Evolutionary conservation across 257 asterid genomes (phyloP), one percentile per base, ranked within the genome.

Genomic region (Cordia subcordata): DNA sequence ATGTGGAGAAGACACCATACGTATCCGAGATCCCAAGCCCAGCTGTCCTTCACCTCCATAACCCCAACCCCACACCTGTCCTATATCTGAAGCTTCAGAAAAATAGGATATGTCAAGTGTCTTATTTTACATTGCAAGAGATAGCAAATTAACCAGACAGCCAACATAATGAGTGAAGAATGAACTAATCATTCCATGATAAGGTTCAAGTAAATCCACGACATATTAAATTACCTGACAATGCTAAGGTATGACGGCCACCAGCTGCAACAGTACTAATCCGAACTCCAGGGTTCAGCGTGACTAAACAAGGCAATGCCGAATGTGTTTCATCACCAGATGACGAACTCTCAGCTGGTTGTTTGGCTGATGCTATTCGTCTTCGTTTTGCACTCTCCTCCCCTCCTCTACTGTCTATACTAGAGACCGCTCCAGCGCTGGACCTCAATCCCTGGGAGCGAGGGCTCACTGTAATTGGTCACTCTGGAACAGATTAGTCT

Each of bases 21-120:
- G 87, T 66, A 93, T 80, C 50, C 95, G 77, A 57, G 97, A 89
- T 52, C 99, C 99, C 73, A 93, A 53, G 20, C 99, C 99, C 65
- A 93, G 83, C 79, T 93, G 99, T 53, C 99, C 99, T 66, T 87
- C 99, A 63, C 99, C 99, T 61, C 99, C 99, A 68, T 93, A 87
- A 68, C 99, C 99, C 99, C 99, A 93, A 71, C 97, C 92, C 97
- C 97, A 93, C 65, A 93, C 97, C 81, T 89, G 97, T 70, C 99
- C 99, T 56, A 76, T 66, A 83, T 93, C 99, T 89, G 82, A 63
- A 84, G 77, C 76, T 79, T 75, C 27, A 69, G 58, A 71, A 57
- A 66, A 68, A 62, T 62, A 63, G 39, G 58, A 35, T 55, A 60
- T 33, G 66, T 42, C 12, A 42, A 42, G 12, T 65, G 72, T 66